These are phyloP conservation scores for Cyclocybe cylindracea DNA, from an alignment of 768 basidiomycete species.

Conservation along the genomic window DNA sequence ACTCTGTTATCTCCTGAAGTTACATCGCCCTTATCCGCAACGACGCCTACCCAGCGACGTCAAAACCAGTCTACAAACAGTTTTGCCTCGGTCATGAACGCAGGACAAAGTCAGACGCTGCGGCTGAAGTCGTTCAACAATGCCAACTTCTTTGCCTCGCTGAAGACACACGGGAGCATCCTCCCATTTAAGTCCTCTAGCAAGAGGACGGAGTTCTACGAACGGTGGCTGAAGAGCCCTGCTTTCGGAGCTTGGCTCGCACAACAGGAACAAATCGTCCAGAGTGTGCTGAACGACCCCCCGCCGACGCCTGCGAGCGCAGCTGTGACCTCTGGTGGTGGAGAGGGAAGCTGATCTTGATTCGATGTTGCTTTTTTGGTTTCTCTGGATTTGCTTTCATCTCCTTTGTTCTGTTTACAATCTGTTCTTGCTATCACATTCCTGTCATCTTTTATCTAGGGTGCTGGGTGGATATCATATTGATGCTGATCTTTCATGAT, in stretches of 20 bases:
- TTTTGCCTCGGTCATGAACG: not conserved
- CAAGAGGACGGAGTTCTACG: conserved; percentile 74
- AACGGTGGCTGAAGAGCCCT: conserved; percentile 73
- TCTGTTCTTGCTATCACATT: too few species aligned
- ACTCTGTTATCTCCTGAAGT: conserved; percentile 1
- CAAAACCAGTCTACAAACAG: not conserved
- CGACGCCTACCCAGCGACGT: not conserved
- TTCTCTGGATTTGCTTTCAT: too few species aligned
- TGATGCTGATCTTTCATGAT: too few species aligned
- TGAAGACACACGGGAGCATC: conserved; percentile 68
- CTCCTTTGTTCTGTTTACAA: too few species aligned
- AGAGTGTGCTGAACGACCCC: conserved; percentile 46
- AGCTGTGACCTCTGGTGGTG: not conserved
- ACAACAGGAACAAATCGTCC: conserved; percentile 71
- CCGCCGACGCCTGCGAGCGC: not conserved
- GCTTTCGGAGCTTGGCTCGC: conserved; percentile 82
- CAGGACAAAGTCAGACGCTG: conserved; percentile 14
- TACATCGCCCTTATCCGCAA: conserved; percentile 3
- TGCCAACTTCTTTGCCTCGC: conserved; percentile 67
- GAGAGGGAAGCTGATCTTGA: too few species aligned
- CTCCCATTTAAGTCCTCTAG: conserved; percentile 73
- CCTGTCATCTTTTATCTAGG: too few species aligned
- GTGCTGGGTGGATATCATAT: too few species aligned
- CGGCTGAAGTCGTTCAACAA: conserved; percentile 73
- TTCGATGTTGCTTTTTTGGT: too few species aligned